phyloP scores from a whole-genome alignment of 2,329 filamentous ascomycete species.

The Dactylellina haptotyla region DNA sequence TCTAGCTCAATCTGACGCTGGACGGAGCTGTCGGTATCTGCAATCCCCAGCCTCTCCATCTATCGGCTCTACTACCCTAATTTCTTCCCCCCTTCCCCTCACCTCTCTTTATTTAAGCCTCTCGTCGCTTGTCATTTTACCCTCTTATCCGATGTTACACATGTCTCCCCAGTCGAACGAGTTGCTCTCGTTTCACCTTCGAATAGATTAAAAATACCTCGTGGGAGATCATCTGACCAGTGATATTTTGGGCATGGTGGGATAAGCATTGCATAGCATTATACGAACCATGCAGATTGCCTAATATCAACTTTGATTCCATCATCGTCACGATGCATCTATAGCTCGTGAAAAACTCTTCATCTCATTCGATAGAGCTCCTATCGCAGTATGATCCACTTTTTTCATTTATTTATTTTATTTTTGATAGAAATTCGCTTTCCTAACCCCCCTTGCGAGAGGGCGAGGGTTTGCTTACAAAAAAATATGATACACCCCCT shows the following conservation, averaged over 20 bases:
- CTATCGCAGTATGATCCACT: constrained; percentile 35
- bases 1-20: constrained; percentile 46
- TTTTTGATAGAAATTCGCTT: neutral
- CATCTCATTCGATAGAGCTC: constrained; percentile 26
- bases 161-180: constrained; percentile 25
- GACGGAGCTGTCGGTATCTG: constrained; percentile 46
- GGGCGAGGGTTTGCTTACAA: neutral
- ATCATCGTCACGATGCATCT: constrained; percentile 31
- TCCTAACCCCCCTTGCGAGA: neutral
- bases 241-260: constrained; percentile 38
- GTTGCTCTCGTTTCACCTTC: constrained; percentile 40
- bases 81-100: neutral
- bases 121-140: constrained; percentile 47
- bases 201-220: constrained; percentile 49
- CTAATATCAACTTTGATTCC: constrained; percentile 41
- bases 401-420: constrained; percentile 1
- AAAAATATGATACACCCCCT: neutral
- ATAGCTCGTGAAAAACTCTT: neutral
- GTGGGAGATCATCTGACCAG: constrained; percentile 44
- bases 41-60: constrained; percentile 15
- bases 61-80: constrained; percentile 30
- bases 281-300: constrained; percentile 32
- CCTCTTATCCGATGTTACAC: constrained; percentile 52
- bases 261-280: constrained; percentile 23
- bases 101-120: constrained; percentile 22